Evolutionary conservation across 345 rosid species (phyloP), one percentile per base, ranked within the genome.

Genomic region (Bruguiera gymnorhiza): DNA sequence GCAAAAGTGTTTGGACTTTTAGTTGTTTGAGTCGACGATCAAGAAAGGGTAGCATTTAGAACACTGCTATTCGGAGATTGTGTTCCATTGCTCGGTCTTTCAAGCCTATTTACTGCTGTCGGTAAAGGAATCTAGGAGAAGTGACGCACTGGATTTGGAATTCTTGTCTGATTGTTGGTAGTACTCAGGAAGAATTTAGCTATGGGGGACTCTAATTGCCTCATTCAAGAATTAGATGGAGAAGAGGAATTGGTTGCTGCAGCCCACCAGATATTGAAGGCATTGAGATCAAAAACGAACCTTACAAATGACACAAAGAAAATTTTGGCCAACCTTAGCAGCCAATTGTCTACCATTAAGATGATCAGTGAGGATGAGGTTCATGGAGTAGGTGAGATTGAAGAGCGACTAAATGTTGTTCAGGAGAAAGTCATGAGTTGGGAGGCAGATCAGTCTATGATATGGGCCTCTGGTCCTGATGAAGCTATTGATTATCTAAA

Each of bases 361-460:
- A 36, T 53, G 30, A 26, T 74, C 48, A 73, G 74, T 23, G 82
- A 83, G 63, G 76, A 62, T 52, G 70, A 71, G 23, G 79, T 65
- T 32, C 82, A 71, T 53, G 86, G 69, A 37, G 18, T 72, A 1
- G 65, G 69, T 58, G 89, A 86, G 75, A 75, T 73, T 73, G 86
- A 83, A 72, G 76, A 66, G 73, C 80, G 74, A 71, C 83, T 89
- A 50, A 75, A 75, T 81, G 63, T 70, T 72, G 70, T 88, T 77
- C 80, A 81, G 66, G 91, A 89, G 64, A 86, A 89, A 84, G 86
- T 93, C 71, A 75, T 82, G 83, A 83, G 74, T 55, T 77, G 93
- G 76, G 94, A 91, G 72, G 73, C 80, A 0, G 97, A 86, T 79
- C 87, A 88, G 73, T 81, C 91, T 5, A 86, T 89, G 91, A 86